Conservation (phyloP, 2,329 filamentous ascomycete genomes). For the Davidsoniella neocaledoniae region DNA sequence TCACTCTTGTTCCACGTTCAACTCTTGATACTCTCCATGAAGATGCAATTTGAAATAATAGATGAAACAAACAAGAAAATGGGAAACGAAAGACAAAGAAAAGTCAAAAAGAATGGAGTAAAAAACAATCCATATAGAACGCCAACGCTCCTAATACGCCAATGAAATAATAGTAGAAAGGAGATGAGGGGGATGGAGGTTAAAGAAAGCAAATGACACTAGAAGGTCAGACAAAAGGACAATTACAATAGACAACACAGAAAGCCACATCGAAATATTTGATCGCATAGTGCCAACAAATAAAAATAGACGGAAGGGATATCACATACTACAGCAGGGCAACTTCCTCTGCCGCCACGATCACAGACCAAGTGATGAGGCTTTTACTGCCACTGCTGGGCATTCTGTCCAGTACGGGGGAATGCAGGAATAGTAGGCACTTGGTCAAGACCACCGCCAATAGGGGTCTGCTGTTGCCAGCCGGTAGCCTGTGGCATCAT, state of each 20-base stretch:
- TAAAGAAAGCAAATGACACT: background rate
- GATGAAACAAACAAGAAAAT: background rate
- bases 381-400: conserved; percentile 39
- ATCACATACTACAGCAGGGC: no score
- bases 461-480: conserved; percentile 67
- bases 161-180: background rate
- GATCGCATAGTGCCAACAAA: background rate
- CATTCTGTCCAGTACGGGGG: conserved; percentile 54
- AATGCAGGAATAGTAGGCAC: conserved; percentile 71
- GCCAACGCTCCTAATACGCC: conserved; percentile 8
- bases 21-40: background rate
- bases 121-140: background rate
- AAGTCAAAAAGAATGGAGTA: conserved; percentile 1
- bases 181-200: background rate
- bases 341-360: no score
- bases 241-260: background rate
- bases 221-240: background rate
- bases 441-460: conserved; percentile 64
- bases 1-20: background rate
- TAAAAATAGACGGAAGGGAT: conserved; percentile 5
- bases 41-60: background rate
- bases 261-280: background rate
- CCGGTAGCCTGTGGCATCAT: conserved; percentile 79
- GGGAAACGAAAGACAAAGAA: conserved; percentile 1
- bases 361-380: no score